These are phyloP conservation scores for Tylopilus plumbeoviolaceoides DNA, from an alignment of 768 basidiomycete genomes.

Conservation along the genomic window DNA sequence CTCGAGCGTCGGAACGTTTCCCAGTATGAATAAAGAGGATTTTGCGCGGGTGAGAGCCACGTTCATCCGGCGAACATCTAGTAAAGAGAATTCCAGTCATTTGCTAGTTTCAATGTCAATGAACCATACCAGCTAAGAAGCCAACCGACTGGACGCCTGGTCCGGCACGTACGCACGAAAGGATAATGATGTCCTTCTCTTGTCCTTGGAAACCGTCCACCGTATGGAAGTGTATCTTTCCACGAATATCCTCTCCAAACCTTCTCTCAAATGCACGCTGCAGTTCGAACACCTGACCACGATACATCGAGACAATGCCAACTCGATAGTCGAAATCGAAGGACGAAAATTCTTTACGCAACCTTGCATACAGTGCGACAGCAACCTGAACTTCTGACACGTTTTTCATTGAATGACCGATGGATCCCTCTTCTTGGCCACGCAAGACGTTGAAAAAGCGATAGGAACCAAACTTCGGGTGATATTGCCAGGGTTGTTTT, in stretches of 20 bases:
- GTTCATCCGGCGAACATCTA: constrained; percentile 89
- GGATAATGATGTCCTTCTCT: constrained; percentile 96
- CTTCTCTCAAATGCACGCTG: constrained; percentile 60
- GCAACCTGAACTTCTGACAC: constrained; percentile 69
- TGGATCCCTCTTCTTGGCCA: constrained; percentile 55
- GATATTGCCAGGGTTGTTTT: constrained; percentile 77
- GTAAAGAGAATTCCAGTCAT: background rate
- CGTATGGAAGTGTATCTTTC: constrained; percentile 88
- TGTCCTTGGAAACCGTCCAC: constrained; percentile 99
- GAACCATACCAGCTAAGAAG: constrained; percentile 69
- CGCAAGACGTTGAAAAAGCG: constrained; percentile 79
- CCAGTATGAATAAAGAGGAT: constrained; percentile 90
- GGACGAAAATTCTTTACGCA: constrained; percentile 60
- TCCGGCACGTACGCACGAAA: constrained; percentile 94
- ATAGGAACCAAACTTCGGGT: constrained; percentile 77
- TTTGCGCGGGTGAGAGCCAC: constrained; percentile 97
- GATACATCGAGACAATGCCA: constrained; percentile 90
- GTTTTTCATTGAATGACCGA: constrained; percentile 75
- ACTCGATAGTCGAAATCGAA: constrained; percentile 53
- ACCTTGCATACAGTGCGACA: constrained; percentile 67
- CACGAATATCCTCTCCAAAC: constrained; percentile 68
- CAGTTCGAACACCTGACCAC: constrained; percentile 79
- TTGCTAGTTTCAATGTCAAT: background rate
- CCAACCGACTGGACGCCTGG: constrained; percentile 79
- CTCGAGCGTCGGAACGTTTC: constrained; percentile 85